Evolutionary conservation across 164 flowering plant species (phyloP).

Genomic region (Malania oleifera): DNA sequence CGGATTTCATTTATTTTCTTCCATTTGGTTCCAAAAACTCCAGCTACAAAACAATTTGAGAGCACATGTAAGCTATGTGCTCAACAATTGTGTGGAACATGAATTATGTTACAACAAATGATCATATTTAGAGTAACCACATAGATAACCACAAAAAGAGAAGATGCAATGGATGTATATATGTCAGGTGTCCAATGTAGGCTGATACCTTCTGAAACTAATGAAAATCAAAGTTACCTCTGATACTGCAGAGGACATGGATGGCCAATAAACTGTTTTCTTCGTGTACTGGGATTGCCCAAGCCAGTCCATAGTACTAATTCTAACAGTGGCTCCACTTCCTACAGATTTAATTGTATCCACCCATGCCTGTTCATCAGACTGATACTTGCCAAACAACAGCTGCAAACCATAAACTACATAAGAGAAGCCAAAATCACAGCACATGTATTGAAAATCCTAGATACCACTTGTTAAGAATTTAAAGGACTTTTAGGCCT

Average conservation of each 20-base stretch:
- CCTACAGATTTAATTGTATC: conserved; percentile 83
- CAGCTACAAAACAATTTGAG: no score
- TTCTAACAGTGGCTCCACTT: conserved; percentile 56
- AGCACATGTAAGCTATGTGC: no score
- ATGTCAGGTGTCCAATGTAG: no score
- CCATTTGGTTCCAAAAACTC: no score
- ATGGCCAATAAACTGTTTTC: conserved; percentile 68
- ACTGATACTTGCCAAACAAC: conserved; percentile 66
- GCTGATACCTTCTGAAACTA: neutral
- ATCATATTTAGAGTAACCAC: no score
- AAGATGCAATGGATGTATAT: no score
- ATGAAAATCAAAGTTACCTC: conserved; percentile 43
- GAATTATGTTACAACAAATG: no score
- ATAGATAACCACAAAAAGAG: no score
- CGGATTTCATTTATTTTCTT: no score
- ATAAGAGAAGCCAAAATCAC: conserved; percentile 3
- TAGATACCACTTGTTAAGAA: neutral
- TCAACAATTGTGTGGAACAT: no score
- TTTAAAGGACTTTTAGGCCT: no score
- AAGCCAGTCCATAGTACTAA: conserved; percentile 95
- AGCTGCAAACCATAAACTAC: conserved; percentile 45
- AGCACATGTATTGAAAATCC: neutral
- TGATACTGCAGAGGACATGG: conserved; percentile 83
- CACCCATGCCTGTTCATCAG: conserved; percentile 93
- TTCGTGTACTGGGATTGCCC: conserved; percentile 72